Conservation (phyloP, 1,139 yeast genomes). For the Nakaseomyces uthaithaninus region DNA sequence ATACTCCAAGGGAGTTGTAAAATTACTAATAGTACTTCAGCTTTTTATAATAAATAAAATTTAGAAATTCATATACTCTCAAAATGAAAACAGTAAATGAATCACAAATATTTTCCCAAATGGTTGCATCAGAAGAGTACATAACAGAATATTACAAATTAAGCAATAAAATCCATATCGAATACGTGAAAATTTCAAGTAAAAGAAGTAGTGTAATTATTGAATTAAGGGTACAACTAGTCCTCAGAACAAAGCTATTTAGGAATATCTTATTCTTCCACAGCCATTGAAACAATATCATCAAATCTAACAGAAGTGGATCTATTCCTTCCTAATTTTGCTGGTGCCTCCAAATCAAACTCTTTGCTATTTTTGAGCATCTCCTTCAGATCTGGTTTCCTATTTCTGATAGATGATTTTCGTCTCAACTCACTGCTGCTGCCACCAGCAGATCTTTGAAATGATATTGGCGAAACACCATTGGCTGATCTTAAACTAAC, state of each 20-base stretch:
- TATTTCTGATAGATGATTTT: constrained; percentile 30
- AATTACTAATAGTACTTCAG: constrained; percentile 1
- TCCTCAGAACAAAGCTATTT: too few relatives aligned
- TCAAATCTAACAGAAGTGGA: constrained; percentile 70
- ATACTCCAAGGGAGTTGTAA: not conserved
- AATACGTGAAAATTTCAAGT: too few relatives aligned
- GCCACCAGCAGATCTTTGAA: not conserved
- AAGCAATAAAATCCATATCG: too few relatives aligned
- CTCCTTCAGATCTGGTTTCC: constrained; percentile 40
- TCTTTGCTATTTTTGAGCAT: constrained; percentile 42
- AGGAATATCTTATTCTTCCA: constrained; percentile 31
- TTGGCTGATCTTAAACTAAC: not conserved
- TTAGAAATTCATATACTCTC: too few relatives aligned
- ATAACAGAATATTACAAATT: too few relatives aligned
- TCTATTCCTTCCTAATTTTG: constrained; percentile 36
- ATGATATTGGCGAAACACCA: not conserved
- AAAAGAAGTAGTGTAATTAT: too few relatives aligned
- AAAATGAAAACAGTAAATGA: too few relatives aligned
- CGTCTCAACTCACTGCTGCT: constrained; percentile 16
- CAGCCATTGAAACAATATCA: constrained; percentile 47
- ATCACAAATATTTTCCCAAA: too few relatives aligned
- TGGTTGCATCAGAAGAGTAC: too few relatives aligned
- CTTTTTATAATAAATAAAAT: too few relatives aligned
- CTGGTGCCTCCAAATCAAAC: constrained; percentile 44
- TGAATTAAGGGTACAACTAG: not conserved